Evolutionary conservation across 192 early-diverging fungal genomes (phyloP).

Genomic region (Chytriomyces sp.): DNA sequence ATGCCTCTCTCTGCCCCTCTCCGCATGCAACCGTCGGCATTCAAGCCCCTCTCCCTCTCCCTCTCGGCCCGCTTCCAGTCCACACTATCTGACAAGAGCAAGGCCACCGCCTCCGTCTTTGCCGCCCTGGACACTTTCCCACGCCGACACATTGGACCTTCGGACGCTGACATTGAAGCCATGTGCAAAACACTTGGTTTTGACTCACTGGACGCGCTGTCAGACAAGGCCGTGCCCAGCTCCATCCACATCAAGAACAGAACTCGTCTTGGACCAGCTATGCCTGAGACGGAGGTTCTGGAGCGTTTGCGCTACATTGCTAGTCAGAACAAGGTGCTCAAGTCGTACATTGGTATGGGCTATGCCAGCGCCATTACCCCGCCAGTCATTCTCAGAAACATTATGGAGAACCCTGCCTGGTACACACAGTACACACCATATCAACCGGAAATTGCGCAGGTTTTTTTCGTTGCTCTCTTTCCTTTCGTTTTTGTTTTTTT

Average conservation of each 20-base stretch:
- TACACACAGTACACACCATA: slow-evolving; percentile 99
- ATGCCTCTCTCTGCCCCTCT: background rate
- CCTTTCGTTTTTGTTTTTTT: background rate
- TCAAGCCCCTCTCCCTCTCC: background rate
- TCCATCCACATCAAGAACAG: slow-evolving; percentile 75
- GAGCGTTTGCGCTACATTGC: slow-evolving; percentile 84
- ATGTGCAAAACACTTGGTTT: slow-evolving; percentile 88
- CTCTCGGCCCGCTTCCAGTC: background rate
- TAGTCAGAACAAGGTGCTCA: slow-evolving; percentile 87
- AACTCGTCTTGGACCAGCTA: slow-evolving; percentile 73
- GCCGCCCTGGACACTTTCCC: slow-evolving; percentile 57
- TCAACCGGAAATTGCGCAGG: slow-evolving; percentile 97
- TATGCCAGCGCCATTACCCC: slow-evolving; percentile 92
- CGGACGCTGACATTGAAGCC: slow-evolving; percentile 69
- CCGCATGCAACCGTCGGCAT: background rate
- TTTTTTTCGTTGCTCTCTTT: background rate
- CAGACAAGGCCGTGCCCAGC: slow-evolving; percentile 81
- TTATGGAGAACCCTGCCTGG: slow-evolving; percentile 99
- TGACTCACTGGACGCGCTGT: slow-evolving; percentile 79
- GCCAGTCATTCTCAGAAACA: slow-evolving; percentile 93
- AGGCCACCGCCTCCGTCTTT: slow-evolving; percentile 28
- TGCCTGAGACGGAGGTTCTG: slow-evolving; percentile 88
- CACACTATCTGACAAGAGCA: background rate
- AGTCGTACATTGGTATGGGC: slow-evolving; percentile 94
- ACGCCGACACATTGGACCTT: slow-evolving; percentile 85